These are phyloP conservation scores for Moricandia moricandioides DNA, from an alignment of 345 rosid species.

Conservation along the genomic window DNA sequence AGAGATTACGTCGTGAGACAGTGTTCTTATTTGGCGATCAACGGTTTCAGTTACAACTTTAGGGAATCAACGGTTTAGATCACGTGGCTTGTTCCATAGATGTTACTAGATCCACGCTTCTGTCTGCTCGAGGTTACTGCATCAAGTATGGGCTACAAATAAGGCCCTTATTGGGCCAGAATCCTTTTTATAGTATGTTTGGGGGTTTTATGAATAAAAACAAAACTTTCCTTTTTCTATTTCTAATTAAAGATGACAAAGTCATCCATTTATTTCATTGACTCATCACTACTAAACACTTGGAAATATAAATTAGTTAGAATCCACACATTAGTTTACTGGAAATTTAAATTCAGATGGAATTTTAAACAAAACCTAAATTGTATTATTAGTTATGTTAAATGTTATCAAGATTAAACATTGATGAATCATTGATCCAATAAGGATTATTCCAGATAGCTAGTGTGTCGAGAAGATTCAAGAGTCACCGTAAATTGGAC, in stretches of 20 bases:
- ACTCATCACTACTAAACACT: not conserved
- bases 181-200: not conserved
- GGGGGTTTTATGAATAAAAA: not conserved
- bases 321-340: not conserved
- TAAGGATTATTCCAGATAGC: not conserved
- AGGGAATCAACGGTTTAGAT: slow-evolving; percentile 35
- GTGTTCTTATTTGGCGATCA: slow-evolving; percentile 21
- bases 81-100: slow-evolving; percentile 25
- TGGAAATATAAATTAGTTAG: not conserved
- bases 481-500: not conserved
- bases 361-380: too few relatives aligned
- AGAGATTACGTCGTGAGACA: slow-evolving; percentile 30
- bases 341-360: too few relatives aligned
- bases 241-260: not conserved
- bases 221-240: not conserved
- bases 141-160: not conserved
- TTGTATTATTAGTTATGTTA: too few relatives aligned
- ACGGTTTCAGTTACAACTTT: slow-evolving; percentile 36
- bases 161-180: slow-evolving; percentile 4
- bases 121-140: not conserved
- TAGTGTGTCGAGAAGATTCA: not conserved
- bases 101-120: slow-evolving; percentile 30
- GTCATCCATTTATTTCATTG: not conserved
- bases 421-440: not conserved
- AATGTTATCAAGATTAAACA: not conserved